A percentile compares a stretch with the other conserved stretches of the same genome.
Conservation (phyloP, 305 asterid genomes). For the Fraxinus sp. region DNA sequence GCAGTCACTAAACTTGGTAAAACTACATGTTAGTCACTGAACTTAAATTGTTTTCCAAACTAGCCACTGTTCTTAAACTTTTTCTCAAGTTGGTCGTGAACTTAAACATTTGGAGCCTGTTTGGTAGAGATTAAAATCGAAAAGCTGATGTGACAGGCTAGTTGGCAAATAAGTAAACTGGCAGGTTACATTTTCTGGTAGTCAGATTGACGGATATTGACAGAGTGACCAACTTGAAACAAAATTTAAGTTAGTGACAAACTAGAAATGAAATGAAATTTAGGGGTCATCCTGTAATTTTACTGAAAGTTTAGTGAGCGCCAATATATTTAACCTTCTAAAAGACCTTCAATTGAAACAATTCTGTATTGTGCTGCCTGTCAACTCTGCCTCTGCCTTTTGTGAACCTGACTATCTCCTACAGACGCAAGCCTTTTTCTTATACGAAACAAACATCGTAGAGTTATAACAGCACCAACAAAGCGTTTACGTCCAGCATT, state of each 20-base stretch:
- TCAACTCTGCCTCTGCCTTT: slow-evolving; percentile 31
- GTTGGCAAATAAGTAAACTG: not conserved
- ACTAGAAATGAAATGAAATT: not conserved
- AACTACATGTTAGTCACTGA: not conserved
- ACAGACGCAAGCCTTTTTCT: slow-evolving; percentile 24
- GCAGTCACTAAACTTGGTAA: not conserved
- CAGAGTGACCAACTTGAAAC: not conserved
- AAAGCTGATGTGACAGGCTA: not conserved
- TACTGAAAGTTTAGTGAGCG: not conserved
- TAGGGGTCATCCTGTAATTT: not conserved
- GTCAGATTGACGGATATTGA: not conserved
- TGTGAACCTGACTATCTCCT: slow-evolving; percentile 23
- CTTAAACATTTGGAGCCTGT: not conserved
- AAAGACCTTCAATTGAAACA: not conserved
- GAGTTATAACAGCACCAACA: not conserved
- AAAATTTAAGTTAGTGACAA: not conserved
- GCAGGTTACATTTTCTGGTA: not conserved
- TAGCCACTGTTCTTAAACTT: no score
- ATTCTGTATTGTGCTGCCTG: no score
- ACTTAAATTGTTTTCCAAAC: not conserved
- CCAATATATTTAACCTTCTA: not conserved
- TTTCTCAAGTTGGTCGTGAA: no score
- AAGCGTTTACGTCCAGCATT: not conserved
- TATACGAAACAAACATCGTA: slow-evolving; percentile 21
- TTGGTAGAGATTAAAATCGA: no score